Percentiles rank a stretch among this genome's conserved stretches.
Conservation (phyloP, 1,284 basidiomycete genomes). For the Microbotryum intermedium region DNA sequence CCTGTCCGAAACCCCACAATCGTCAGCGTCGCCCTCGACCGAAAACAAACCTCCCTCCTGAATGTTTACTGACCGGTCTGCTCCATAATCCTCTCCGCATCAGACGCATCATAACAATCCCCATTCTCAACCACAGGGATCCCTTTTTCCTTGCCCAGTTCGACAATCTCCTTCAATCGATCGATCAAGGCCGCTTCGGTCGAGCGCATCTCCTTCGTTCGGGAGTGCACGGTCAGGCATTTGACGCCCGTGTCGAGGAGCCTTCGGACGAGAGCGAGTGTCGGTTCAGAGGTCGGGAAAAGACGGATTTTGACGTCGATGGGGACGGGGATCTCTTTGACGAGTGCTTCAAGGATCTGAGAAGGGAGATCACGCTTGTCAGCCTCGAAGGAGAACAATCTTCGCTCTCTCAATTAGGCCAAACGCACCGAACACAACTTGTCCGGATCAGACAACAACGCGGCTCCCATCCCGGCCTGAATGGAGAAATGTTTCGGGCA, state of each 20-base stretch:
- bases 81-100: conserved; percentile 63
- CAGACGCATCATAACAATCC: conserved; percentile 72
- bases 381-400: neutral
- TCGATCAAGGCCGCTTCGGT: conserved; percentile 70
- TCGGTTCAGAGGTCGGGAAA: conserved; percentile 52
- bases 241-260: conserved; percentile 83
- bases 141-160: conserved; percentile 54
- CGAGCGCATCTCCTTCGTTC: conserved; percentile 86
- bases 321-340: conserved; percentile 65
- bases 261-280: conserved; percentile 72
- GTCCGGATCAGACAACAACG: conserved; percentile 83
- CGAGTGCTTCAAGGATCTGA: conserved; percentile 67
- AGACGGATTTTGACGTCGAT: conserved; percentile 89
- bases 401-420: neutral
- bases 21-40: conserved; percentile 23
- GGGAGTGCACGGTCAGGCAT: conserved; percentile 87
- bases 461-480: conserved; percentile 92
- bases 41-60: neutral
- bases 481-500: conserved; percentile 70
- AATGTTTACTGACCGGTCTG: conserved; percentile 55
- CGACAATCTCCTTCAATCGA: conserved; percentile 72
- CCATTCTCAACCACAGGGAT: conserved; percentile 90
- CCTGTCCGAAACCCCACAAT: conserved; percentile 44
- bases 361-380: too few species aligned
- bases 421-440: conserved; percentile 54